Evolutionary conservation across 2,329 filamentous ascomycete species (phyloP).

Genomic region (Nannizziopsis barbatae): DNA sequence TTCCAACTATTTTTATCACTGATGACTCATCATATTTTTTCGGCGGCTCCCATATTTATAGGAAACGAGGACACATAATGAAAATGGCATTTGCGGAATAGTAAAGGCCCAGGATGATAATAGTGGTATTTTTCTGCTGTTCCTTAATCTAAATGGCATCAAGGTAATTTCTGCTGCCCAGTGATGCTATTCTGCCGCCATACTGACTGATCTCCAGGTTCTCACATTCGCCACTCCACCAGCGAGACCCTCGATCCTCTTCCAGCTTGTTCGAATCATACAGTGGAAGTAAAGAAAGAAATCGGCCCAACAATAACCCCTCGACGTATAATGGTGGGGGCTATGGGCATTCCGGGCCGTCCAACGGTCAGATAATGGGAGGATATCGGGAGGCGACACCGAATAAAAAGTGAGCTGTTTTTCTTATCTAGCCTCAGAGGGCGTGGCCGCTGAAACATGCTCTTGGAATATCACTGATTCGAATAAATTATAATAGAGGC

Average conservation of each 20-base stretch:
- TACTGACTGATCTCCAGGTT: constrained; percentile 41
- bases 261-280: constrained; percentile 68
- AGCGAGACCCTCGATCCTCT: constrained; percentile 54
- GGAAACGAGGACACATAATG: no score
- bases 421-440: background rate
- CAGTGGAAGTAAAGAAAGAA: constrained; percentile 41
- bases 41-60: no score
- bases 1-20: no score
- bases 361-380: constrained; percentile 13
- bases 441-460: background rate
- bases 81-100: background rate
- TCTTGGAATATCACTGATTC: background rate
- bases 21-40: no score
- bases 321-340: constrained; percentile 22
- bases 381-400: constrained; percentile 56
- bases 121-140: background rate
- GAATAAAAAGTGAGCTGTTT: constrained; percentile 47
- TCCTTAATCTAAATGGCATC: constrained; percentile 13
- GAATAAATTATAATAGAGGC: constrained; percentile 43
- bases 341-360: constrained; percentile 19
- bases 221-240: constrained; percentile 56
- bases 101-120: background rate
- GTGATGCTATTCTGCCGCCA: background rate
- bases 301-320: constrained; percentile 30
- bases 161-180: constrained; percentile 6